phyloP scores from a whole-genome alignment of 148 eudicot genomes.

The Chenopodium album region DNA sequence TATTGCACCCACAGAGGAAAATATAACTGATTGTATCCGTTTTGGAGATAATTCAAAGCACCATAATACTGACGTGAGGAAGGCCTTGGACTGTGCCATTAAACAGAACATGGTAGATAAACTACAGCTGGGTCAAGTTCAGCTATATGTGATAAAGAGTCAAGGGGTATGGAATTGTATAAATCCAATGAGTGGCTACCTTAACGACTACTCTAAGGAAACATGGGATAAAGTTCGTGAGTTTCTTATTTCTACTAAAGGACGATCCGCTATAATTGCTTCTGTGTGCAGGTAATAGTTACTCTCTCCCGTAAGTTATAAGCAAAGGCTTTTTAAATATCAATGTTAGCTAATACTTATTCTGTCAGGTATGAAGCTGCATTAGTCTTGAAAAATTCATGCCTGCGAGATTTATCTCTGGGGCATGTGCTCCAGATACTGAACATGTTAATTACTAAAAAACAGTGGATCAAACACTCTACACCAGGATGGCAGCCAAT shows the following conservation, averaged over 20 bases:
- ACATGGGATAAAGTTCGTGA: constrained; percentile 70
- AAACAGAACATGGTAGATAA: constrained; percentile 63
- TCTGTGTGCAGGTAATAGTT: constrained; percentile 60
- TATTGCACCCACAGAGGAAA: constrained; percentile 69
- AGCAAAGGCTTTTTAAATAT: neutral
- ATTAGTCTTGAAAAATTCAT: constrained; percentile 52
- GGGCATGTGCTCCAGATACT: constrained; percentile 73
- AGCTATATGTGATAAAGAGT: constrained; percentile 63
- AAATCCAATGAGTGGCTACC: constrained; percentile 62
- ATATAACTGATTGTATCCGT: constrained; percentile 72
- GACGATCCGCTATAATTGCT: constrained; percentile 57
- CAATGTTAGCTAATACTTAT: neutral
- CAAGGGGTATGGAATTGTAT: constrained; percentile 70
- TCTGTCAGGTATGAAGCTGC: constrained; percentile 83
- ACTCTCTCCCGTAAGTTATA: neutral
- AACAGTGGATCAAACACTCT: constrained; percentile 63
- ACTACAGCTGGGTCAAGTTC: constrained; percentile 50
- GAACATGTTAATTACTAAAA: constrained; percentile 53
- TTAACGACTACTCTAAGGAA: constrained; percentile 47
- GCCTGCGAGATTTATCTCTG: constrained; percentile 58
- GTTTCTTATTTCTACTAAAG: constrained; percentile 61
- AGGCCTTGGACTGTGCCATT: constrained; percentile 72
- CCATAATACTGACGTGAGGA: constrained; percentile 59
- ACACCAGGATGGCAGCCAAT: constrained; percentile 90
- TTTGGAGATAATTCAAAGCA: constrained; percentile 58